Base-by-base conservation (phyloP, 768 basidiomycete genomes). In the Boletus tylopilopsis region DNA sequence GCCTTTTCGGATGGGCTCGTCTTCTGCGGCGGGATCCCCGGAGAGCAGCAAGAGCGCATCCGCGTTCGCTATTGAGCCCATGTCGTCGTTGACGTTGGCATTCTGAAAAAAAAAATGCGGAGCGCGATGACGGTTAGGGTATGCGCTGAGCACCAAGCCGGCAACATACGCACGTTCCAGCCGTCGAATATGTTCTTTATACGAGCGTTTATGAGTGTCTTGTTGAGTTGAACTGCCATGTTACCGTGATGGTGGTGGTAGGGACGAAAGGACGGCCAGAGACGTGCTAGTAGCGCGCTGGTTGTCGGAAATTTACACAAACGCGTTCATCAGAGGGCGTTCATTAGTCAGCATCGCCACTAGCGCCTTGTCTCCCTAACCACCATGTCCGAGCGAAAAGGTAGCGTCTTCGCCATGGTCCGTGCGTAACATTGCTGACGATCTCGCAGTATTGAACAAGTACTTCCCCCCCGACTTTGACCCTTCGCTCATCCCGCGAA, bases 401-500 rank as follows among this genome's bases (percentile, higher is more conserved):
- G 87, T 82, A 44, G n/a, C 4, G 72, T 36, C 6, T 12, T 25
- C n/a, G 8, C 24, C 5, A 27, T 5, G 7, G 16, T 6, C 9
- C 40, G n/a, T 6, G 19, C 27, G 5, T 45, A 43, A 23, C 19
- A 21, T n/a, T 12, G 38, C 63, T 30, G 54, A 57, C 21, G 2
- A 23, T n/a, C 47, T 54, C 22, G 5, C 9, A 90, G 93, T 94
- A 42, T 76, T 94, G 59, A 94, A 95, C 79, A 94, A 92, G 71
- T 94, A 92, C 74, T 93, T 93, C 65, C 94, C 94, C 43, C 94
- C 95, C 72, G 94, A 98, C 71, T 98, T 97, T 70, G 95, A 97
- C 73, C 95, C 95, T 50, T 85, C 90, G 58, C 87, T 96, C 71
- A 97, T 97, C 68, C 91, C 91, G 22, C 80, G 95, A 55, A 75